phyloP scores from a whole-genome alignment of 306 rosid genomes.

The Betula pendula region DNA sequence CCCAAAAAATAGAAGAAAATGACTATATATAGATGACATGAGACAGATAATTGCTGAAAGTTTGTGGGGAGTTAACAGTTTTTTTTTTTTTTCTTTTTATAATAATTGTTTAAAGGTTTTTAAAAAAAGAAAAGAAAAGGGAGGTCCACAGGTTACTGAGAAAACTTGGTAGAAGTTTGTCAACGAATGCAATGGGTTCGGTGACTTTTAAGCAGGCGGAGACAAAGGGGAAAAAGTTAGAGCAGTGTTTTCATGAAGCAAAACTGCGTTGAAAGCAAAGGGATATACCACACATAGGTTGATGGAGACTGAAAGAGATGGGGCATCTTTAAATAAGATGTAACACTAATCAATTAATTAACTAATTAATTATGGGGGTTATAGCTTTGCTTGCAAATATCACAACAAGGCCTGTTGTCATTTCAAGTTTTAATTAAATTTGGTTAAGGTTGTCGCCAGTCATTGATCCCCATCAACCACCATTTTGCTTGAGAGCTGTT shows the following conservation, averaged over 20 bases:
- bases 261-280: conserved; percentile 39
- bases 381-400: conserved; percentile 82
- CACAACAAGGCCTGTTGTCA: conserved; percentile 39
- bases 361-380: conserved; percentile 13
- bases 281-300: conserved; percentile 30
- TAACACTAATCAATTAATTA: conserved; percentile 28
- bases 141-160: too few relatives aligned
- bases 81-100: too few relatives aligned
- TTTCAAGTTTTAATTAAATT: conserved; percentile 25
- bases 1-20: background rate
- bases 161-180: too few relatives aligned
- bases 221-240: background rate
- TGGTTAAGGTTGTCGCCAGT: conserved; percentile 41
- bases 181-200: too few relatives aligned
- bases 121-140: too few relatives aligned
- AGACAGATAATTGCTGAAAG: background rate
- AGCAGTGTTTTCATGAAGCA: background rate
- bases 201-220: too few relatives aligned
- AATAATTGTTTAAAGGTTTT: too few relatives aligned
- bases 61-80: background rate
- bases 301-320: conserved; percentile 64
- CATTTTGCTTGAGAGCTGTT: conserved; percentile 44
- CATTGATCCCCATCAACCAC: conserved; percentile 53
- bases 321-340: conserved; percentile 55
- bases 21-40: background rate